phyloP scores from a whole-genome alignment of 768 basidiomycete species.

The Kwoniella newhampshirensis region DNA sequence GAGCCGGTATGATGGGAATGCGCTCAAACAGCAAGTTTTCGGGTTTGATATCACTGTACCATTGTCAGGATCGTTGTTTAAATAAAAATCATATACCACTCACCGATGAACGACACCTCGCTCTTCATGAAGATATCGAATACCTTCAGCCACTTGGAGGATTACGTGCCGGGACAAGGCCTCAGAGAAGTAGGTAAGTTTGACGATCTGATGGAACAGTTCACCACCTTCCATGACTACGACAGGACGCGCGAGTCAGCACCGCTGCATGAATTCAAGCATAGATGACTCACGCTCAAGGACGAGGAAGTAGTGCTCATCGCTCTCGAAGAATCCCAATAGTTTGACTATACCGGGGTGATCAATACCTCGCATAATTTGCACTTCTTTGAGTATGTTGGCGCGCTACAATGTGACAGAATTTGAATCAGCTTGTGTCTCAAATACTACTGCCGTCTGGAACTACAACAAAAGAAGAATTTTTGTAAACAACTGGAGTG shows the following conservation, averaged over 20 bases:
- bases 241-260: background rate
- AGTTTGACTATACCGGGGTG: conserved; percentile 94
- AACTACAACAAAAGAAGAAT: background rate
- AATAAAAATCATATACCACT: conserved; percentile 18
- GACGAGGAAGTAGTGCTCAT: conserved; percentile 89
- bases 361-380: conserved; percentile 94
- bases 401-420: conserved; percentile 65
- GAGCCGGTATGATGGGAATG: conserved; percentile 87
- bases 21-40: conserved; percentile 93
- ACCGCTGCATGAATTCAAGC: background rate
- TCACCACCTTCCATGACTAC: conserved; percentile 97
- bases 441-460: no score
- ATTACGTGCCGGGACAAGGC: conserved; percentile 96
- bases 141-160: conserved; percentile 83
- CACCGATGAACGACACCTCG: conserved; percentile 93
- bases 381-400: conserved; percentile 99
- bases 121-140: conserved; percentile 94
- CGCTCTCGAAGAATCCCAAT: conserved; percentile 83
- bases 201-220: conserved; percentile 74
- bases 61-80: background rate
- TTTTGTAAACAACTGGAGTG: no score
- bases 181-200: conserved; percentile 97
- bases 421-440: background rate
- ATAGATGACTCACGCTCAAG: conserved; percentile 69
- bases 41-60: conserved; percentile 83